Conservation (phyloP, 1,284 basidiomycete species). For the Grifola frondosa region DNA sequence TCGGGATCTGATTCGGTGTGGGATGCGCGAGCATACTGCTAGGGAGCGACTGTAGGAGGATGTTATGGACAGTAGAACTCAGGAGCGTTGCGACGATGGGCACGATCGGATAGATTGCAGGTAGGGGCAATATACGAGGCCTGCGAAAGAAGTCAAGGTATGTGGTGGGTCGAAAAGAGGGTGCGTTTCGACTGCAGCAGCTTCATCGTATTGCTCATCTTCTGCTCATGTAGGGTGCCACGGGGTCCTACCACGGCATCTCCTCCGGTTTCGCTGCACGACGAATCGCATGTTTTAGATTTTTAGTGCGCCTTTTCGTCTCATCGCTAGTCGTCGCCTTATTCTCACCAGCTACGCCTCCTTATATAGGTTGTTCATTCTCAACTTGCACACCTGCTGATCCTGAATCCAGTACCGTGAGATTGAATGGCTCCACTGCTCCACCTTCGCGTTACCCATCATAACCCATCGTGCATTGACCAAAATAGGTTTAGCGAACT, state of each 20-base stretch:
- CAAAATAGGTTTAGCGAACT: too few species aligned
- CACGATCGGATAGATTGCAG: too few species aligned
- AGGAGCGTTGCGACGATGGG: too few species aligned
- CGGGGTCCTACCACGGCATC: slow-evolving; percentile 12
- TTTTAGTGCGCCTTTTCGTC: slow-evolving; percentile 1
- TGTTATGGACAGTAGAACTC: too few species aligned
- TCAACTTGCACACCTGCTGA: slow-evolving; percentile 1
- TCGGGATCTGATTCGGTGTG: slow-evolving; percentile 3
- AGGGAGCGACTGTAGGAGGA: neutral
- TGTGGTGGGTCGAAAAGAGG: slow-evolving; percentile 11
- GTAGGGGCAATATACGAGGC: too few species aligned
- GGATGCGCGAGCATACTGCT: slow-evolving; percentile 21
- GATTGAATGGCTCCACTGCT: neutral
- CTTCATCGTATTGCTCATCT: slow-evolving; percentile 17
- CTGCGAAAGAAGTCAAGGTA: too few species aligned
- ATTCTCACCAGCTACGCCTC: neutral
- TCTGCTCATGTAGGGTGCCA: slow-evolving; percentile 15
- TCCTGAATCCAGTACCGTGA: neutral
- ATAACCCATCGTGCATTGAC: too few species aligned
- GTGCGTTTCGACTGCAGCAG: slow-evolving; percentile 21
- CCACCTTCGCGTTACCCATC: too few species aligned
- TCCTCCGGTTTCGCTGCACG: neutral
- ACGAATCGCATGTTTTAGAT: neutral
- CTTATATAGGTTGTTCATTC: neutral
- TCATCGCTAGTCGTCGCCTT: neutral